Base-by-base conservation (phyloP, 116 monocot genomes). In the Zostera marina region DNA sequence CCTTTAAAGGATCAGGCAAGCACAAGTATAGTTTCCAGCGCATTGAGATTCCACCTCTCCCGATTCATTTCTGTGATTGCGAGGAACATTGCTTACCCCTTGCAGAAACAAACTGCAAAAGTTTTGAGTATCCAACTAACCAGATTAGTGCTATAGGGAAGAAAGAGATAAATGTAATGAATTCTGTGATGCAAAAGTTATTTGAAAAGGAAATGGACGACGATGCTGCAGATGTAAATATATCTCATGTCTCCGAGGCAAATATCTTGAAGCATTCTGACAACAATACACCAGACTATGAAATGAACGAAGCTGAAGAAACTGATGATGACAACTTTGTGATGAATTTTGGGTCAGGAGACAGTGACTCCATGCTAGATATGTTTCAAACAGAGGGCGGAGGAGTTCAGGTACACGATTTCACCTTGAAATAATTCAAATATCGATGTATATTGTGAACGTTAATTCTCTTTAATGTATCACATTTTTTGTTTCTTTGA, bases 21-120 rank as follows among this genome's bases (percentile, higher is more conserved):
- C 98, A 98, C 69, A 98, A 98, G 71, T 98, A 98, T 65, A 98
- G 98, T 67, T 98, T 98, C 56, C 90, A 83, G 70, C 73, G 83
- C n/a, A 57, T 98, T 46, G 76, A 79, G 52, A 70, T 82, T 47
- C 82, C 98, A 72, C 44, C 83, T 70, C 74, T 78, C 4, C 98
- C 98, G 44, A 59, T 90, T 71, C 82, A 98, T 77, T 90, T 98
- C 58, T 98, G 98, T 68, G 89, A 89, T 56, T 90, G 98, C 51
- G 90, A 90, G 66, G 90, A 98, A 58, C 98, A 90, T 56, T 67
- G 57, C 41, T 56, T 44, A 24, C 48, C 64, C 42, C 41, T 63
- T 51, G 68, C 71, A 44, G 52, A 45, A 58, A 60, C 44, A 39
- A 66, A 39, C 55, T 52, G 68, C 9, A 63, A 63, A 44, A 67